Base-by-base conservation (phyloP, 331 rosid genomes). In the Ulmus americana region DNA sequence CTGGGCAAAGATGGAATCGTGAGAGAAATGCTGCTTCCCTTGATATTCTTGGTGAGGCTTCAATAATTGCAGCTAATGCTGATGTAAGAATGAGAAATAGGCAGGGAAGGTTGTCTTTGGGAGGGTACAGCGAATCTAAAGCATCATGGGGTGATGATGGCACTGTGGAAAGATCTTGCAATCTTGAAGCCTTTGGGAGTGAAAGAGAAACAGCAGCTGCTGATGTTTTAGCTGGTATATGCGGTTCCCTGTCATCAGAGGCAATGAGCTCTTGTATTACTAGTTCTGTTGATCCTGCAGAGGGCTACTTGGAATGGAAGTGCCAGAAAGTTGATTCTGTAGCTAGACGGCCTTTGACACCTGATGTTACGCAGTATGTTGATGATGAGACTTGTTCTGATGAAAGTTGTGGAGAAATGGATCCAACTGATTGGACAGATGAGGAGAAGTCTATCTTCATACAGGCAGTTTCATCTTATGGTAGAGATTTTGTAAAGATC, bases 401-500 rank as follows among this genome's bases (percentile, higher is more conserved):
- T 77, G 96, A 87, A 59, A 95, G 97, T 78, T 85, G 92, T 65
- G 99, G 80, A 22, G 96, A 95, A 71, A 85, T 85, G 84, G 96
- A 87, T 75, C 82, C 88, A 49, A 39, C 79, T 51, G 86, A 83
- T 38, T 95, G 99, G 99, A 87, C 96, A 35, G 99, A 95, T 59
- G 88, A 77, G 63, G 99, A 95, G 76, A 95, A 82, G 75, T 74
- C 92, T 6, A 69, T 75, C 62, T 90, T 95, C 75, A 70, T 95
- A 51, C 92, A 71, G 83, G 99, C 97, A 39, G 87, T 95, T 60
- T 85, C 92, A 5, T 82, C 92, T 39, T 81, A 81, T 74, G 99
- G 97, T 38, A 85, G 78, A 73, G 97, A 90, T 69, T 95, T 95
- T 59, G 56, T 61, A 0, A 84, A 73, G 83, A 81, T 95, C 63